Evolutionary conservation across 2,329 filamentous ascomycete genomes (phyloP).

Genomic region (Coleophoma eucalyptorum): DNA sequence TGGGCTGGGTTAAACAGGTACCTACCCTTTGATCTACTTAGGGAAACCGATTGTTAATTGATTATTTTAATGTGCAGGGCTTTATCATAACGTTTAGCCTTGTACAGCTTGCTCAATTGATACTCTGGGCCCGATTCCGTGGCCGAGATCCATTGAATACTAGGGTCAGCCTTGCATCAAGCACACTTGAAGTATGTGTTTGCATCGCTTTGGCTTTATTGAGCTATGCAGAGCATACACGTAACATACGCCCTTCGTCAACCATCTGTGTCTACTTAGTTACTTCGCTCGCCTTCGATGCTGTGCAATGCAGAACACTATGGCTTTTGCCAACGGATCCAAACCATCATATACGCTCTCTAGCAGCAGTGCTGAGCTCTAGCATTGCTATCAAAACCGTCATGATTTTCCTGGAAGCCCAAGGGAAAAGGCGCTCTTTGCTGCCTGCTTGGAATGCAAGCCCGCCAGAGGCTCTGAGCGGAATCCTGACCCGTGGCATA

Average conservation of each 20-base stretch:
- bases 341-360: neutral
- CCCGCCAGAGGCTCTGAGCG: slow-evolving; percentile 20
- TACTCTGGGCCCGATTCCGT: neutral
- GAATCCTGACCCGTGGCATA: slow-evolving; percentile 23
- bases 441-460: neutral
- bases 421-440: slow-evolving; percentile 1
- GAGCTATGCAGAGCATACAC: neutral
- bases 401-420: slow-evolving; percentile 3
- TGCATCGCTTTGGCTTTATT: neutral
- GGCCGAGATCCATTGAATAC: neutral
- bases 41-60: no score
- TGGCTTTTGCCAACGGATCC: neutral
- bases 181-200: neutral
- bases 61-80: neutral
- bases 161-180: neutral
- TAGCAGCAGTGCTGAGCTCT: neutral
- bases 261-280: neutral
- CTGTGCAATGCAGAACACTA: neutral
- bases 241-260: neutral
- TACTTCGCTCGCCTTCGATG: neutral
- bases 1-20: neutral
- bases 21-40: no score
- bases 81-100: neutral
- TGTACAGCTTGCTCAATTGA: neutral
- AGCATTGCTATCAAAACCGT: neutral